Base-by-base conservation (phyloP, 345 rosid genomes). In the Corchorus olitorius region DNA sequence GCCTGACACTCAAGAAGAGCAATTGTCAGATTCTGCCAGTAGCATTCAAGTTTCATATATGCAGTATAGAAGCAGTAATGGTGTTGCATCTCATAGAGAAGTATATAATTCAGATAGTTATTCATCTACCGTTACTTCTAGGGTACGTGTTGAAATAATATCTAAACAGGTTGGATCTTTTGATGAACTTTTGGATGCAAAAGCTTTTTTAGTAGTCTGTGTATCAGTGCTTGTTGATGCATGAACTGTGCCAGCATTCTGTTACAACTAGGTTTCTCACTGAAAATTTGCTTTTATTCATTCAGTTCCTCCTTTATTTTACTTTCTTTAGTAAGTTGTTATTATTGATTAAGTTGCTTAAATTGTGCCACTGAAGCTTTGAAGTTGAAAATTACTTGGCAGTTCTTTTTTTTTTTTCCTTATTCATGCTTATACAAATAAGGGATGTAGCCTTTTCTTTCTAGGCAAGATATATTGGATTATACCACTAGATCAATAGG, bases 41-140 rank as follows among this genome's bases (percentile, higher is more conserved):
- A 88, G 97, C 82, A 85, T 90, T 3, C 91, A 90, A 76, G 87
- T 88, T 73, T 88, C 92, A 9, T 77, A 81, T 52, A 81, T 79
- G n/a, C 89, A 84, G 58, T 78, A 58, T 19, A 83, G 84, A 71
- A 84, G 84, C 83, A 73, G 67, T 43, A 79, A 65, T 71, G 80
- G 77, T 78, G 81, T 63, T 75, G 64, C 81, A 45, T 83, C 88
- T 46, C 71, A 71, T 39, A 76, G 83, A 62, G 84, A 85, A 67
- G 74, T 78, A 16, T 75, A 84, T 52, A 65, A 61, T 52, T 82
- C 92, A 2, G 87, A 86, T 72, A 82, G 82, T 33, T 79, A 78
- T 84, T 83, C 89, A 76, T 80, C 89, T 3, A 78, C 82, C 37
- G 85, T 71, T 66, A 75, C 81, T 73, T 83, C 89, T 8, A 69